A percentile compares a stretch with the other conserved stretches of the same genome.
Evolutionary conservation across 495 filamentous ascomycete species (phyloP).

Genomic region (Penicillium flavigenum): DNA sequence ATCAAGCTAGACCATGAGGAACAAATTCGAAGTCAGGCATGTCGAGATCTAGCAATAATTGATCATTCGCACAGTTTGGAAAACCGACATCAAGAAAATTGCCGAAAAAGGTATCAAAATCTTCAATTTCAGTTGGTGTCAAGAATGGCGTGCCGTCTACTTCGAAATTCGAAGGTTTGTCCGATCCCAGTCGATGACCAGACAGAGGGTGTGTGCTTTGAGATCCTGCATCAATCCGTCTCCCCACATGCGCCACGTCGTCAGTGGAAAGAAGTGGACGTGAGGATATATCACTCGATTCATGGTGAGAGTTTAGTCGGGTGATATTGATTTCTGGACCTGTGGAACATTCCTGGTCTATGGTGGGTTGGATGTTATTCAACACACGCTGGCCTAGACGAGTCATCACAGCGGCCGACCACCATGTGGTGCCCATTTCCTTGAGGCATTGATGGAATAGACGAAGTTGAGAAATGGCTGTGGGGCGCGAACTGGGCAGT

Average conservation of each 20-base stretch:
- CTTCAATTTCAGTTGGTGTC: slow-evolving; percentile 2
- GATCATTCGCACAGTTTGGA: slow-evolving; percentile 18
- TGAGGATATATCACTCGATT: not conserved
- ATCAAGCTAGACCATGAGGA: not conserved
- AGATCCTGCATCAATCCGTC: not conserved
- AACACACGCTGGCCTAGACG: slow-evolving; percentile 26
- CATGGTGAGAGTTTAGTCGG: slow-evolving; percentile 3
- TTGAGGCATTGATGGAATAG: slow-evolving; percentile 21
- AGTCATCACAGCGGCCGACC: slow-evolving; percentile 27
- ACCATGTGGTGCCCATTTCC: slow-evolving; percentile 24
- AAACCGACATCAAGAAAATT: slow-evolving; percentile 28
- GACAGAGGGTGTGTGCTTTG: not conserved
- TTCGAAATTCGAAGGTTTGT: slow-evolving; percentile 12
- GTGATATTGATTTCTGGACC: slow-evolving; percentile 6
- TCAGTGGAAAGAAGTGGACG: not conserved
- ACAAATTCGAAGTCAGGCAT: slow-evolving; percentile 2
- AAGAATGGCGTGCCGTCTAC: not conserved
- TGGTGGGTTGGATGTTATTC: slow-evolving; percentile 13
- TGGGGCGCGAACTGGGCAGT: slow-evolving; percentile 14
- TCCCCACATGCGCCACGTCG: not conserved
- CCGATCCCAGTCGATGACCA: not conserved
- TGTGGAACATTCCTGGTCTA: slow-evolving; percentile 4
- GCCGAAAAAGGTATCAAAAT: slow-evolving; percentile 22
- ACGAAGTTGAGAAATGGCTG: slow-evolving; percentile 19
- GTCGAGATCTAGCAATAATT: slow-evolving; percentile 13